Percentiles rank a stretch among this genome's conserved stretches.
Conservation (phyloP, 2,329 filamentous ascomycete species). For the Cladophialophora carrionii region DNA sequence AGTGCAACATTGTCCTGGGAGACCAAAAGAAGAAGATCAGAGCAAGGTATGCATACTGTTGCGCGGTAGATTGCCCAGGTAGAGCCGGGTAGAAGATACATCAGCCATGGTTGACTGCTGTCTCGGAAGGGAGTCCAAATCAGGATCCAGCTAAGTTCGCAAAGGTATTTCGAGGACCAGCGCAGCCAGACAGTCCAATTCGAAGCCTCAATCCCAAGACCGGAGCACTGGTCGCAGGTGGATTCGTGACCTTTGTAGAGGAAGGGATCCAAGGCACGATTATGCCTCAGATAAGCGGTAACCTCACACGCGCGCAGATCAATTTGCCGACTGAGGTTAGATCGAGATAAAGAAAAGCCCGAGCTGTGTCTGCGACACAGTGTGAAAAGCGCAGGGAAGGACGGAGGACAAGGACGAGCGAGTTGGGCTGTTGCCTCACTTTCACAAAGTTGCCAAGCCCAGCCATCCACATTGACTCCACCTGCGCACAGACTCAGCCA, state of each 20-base stretch:
- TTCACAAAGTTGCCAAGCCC: conserved; percentile 9
- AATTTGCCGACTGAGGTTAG: neutral
- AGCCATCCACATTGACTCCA: neutral
- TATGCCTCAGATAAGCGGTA: neutral
- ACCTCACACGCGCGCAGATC: neutral
- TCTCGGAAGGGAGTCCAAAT: conserved; percentile 12
- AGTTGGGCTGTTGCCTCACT: conserved; percentile 5
- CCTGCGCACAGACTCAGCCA: neutral
- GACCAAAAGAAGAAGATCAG: conserved; percentile 30
- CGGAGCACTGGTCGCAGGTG: neutral
- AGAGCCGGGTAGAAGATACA: conserved; percentile 92
- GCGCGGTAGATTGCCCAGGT: conserved; percentile 95
- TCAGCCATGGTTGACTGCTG: conserved; percentile 65
- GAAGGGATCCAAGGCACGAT: neutral
- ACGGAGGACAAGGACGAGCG: neutral
- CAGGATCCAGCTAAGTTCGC: conserved; percentile 12
- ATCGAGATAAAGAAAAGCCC: neutral
- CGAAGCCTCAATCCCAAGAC: neutral
- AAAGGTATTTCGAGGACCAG: conserved; percentile 7
- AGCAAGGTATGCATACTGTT: conserved; percentile 68
- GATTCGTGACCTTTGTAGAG: neutral
- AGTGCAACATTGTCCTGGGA: conserved; percentile 31
- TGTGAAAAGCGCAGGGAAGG: neutral
- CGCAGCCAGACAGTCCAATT: conserved; percentile 9
- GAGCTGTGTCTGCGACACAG: conserved; percentile 2